Conservation (phyloP, 192 early-diverging fungal species). For the Coemansia sp. region DNA sequence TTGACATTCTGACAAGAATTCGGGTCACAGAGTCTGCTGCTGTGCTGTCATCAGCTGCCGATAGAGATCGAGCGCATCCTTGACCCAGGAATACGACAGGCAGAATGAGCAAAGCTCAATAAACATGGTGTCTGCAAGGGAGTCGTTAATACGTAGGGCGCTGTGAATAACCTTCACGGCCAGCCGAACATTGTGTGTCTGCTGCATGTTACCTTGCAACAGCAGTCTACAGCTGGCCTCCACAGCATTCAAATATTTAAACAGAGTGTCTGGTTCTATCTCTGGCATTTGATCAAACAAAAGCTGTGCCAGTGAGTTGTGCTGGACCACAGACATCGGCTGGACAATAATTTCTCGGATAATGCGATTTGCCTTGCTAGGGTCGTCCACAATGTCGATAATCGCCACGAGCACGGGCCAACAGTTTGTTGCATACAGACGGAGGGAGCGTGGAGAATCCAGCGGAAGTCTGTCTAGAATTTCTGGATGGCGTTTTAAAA, state of each 20-base stretch:
- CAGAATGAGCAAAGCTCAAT: constrained; percentile 50
- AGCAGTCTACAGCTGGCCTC: constrained; percentile 45
- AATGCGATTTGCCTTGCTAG: constrained; percentile 13
- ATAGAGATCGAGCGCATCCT: constrained; percentile 45
- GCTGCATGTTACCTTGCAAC: constrained; percentile 13
- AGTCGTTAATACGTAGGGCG: constrained; percentile 20
- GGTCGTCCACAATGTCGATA: constrained; percentile 1
- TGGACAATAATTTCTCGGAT: constrained; percentile 23
- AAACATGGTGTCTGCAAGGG: constrained; percentile 27
- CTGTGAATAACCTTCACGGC: constrained; percentile 30
- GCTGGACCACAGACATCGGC: constrained; percentile 36
- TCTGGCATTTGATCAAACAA: constrained; percentile 13
- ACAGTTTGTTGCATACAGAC: constrained; percentile 30
- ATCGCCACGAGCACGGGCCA: constrained; percentile 22
- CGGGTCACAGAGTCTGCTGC: not conserved
- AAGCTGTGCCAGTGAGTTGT: constrained; percentile 30
- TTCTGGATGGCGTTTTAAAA: constrained; percentile 22
- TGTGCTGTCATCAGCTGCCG: constrained; percentile 14
- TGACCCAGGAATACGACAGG: constrained; percentile 42
- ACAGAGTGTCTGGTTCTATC: constrained; percentile 23
- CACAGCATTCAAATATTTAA: constrained; percentile 39
- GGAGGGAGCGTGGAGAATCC: constrained; percentile 12
- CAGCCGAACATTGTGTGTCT: constrained; percentile 33
- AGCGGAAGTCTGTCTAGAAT: constrained; percentile 15
- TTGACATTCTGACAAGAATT: too few relatives aligned